Evolutionary conservation across 257 asterid species (phyloP).

Genomic region (Capsicum pubescens): DNA sequence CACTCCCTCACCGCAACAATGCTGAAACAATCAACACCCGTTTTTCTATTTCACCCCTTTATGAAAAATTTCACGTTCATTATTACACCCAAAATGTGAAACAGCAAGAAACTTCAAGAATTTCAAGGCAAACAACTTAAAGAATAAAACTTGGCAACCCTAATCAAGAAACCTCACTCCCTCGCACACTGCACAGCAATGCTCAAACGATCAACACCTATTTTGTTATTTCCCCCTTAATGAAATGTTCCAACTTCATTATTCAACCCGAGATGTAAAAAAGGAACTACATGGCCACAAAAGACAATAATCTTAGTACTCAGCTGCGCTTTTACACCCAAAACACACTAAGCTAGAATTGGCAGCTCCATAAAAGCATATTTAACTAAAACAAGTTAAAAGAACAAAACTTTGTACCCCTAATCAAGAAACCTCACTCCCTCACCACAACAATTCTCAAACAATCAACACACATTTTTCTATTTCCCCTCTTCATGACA

Average conservation of each 20-base stretch:
- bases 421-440: not conserved
- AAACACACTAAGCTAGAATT: too few relatives aligned
- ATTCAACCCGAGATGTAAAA: not conserved
- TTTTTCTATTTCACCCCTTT: too few relatives aligned
- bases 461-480: not conserved
- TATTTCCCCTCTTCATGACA: not conserved
- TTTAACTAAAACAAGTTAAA: not conserved
- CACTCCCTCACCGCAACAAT: too few relatives aligned
- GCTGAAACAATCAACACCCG: too few relatives aligned
- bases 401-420: not conserved
- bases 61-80: too few relatives aligned
- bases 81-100: too few relatives aligned
- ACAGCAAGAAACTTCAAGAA: too few relatives aligned
- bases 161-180: not conserved
- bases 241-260: not conserved
- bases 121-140: not conserved
- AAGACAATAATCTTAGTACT: too few relatives aligned
- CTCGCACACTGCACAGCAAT: not conserved
- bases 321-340: too few relatives aligned
- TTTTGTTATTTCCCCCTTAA: not conserved
- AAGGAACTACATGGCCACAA: not conserved
- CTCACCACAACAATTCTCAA: not conserved
- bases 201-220: not conserved
- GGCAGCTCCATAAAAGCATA: not conserved
- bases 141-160: not conserved